A percentile compares a stretch with the other conserved stretches of the same genome.
Evolutionary conservation across 75 land plant species (phyloP).

Genomic region (Pinus taeda): DNA sequence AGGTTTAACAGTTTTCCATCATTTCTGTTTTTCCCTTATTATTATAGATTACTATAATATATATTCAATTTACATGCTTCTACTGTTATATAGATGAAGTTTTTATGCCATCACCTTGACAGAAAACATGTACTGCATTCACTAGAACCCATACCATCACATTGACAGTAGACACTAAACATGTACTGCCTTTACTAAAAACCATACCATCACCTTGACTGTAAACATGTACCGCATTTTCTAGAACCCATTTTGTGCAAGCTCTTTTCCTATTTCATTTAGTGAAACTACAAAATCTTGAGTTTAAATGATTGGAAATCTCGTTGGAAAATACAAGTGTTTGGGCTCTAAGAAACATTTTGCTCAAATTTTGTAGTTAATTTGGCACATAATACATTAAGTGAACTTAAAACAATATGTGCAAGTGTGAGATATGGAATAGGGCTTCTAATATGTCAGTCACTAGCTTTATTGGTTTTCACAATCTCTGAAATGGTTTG

Average conservation of each 20-base stretch:
- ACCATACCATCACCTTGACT: not conserved
- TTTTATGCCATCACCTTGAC: not conserved
- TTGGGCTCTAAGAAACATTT: not conserved
- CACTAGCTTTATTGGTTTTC: not conserved
- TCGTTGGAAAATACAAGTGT: not conserved
- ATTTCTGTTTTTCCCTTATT: not conserved
- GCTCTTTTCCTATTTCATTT: not conserved
- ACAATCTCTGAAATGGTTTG: not conserved
- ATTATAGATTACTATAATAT: not conserved
- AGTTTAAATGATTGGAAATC: not conserved
- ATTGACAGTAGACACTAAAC: not conserved
- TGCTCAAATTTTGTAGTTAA: not conserved
- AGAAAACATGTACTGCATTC: not conserved
- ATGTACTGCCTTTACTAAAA: constrained; percentile 2
- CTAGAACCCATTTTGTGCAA: constrained; percentile 1
- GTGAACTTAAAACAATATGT: not conserved
- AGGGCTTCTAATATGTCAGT: not conserved
- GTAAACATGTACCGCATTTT: not conserved
- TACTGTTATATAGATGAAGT: not conserved
- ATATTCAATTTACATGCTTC: not conserved
- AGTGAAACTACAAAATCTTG: not conserved
- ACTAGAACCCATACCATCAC: not conserved
- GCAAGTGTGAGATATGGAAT: not conserved
- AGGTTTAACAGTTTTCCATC: not conserved
- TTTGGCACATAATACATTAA: not conserved